Percentiles rank a stretch among this genome's conserved stretches.
Evolutionary conservation across 305 asterid genomes (phyloP).

Genomic region (Fraxinus nigra): DNA sequence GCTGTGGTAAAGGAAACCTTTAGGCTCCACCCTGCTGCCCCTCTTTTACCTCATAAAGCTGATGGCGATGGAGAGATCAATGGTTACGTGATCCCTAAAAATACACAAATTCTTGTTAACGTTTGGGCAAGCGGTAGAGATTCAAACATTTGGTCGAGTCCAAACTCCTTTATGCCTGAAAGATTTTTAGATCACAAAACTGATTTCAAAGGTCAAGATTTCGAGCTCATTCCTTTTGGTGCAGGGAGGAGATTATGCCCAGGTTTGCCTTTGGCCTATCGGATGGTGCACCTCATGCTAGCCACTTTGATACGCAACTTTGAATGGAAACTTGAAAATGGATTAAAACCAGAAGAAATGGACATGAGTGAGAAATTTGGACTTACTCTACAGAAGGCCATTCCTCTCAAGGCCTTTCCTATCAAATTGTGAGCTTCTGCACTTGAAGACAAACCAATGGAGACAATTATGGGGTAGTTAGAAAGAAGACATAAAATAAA

Average conservation of each 20-base stretch:
- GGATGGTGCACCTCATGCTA: slow-evolving; percentile 30
- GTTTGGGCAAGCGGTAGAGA: slow-evolving; percentile 31
- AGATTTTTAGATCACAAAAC: slow-evolving; percentile 21
- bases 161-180: slow-evolving; percentile 27
- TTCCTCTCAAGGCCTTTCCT: neutral
- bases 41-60: slow-evolving; percentile 22
- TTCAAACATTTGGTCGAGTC: slow-evolving; percentile 22
- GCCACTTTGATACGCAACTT: slow-evolving; percentile 25
- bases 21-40: slow-evolving; percentile 27
- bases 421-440: neutral
- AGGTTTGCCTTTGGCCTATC: slow-evolving; percentile 21
- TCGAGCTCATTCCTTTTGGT: slow-evolving; percentile 16
- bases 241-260: neutral
- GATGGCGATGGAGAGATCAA: slow-evolving; percentile 10
- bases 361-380: slow-evolving; percentile 24
- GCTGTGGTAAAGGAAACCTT: neutral
- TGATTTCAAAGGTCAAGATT: slow-evolving; percentile 23
- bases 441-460: too few species aligned
- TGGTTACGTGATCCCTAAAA: slow-evolving; percentile 22
- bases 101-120: slow-evolving; percentile 23
- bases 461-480: too few species aligned
- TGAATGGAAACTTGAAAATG: slow-evolving; percentile 27
- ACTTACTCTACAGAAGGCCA: neutral
- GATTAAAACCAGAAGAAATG: slow-evolving; percentile 6
- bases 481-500: too few species aligned